phyloP scores from a whole-genome alignment of 2,329 filamentous ascomycete genomes.

The Fusarium annulatum region DNA sequence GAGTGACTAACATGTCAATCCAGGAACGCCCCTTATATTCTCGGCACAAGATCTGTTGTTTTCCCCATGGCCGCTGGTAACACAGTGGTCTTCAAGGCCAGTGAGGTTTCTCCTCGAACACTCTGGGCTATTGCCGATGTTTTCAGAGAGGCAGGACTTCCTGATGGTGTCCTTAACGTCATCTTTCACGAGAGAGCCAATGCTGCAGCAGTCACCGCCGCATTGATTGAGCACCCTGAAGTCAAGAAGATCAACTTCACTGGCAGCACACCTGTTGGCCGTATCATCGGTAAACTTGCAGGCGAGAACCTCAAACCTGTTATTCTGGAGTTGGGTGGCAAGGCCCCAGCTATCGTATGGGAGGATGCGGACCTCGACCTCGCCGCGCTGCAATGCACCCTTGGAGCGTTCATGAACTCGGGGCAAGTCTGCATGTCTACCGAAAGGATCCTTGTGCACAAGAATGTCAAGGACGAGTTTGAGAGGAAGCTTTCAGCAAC shows the following conservation, averaged over 20 bases:
- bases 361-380: slow-evolving; percentile 81
- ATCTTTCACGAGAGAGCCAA: slow-evolving; percentile 73
- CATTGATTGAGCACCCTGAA: slow-evolving; percentile 73
- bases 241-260: slow-evolving; percentile 91
- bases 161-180: slow-evolving; percentile 78
- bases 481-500: slow-evolving; percentile 55
- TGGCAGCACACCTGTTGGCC: slow-evolving; percentile 78
- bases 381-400: slow-evolving; percentile 74
- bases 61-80: slow-evolving; percentile 82
- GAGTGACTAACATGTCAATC: not conserved
- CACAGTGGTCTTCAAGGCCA: slow-evolving; percentile 78
- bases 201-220: slow-evolving; percentile 73
- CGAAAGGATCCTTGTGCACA: slow-evolving; percentile 74
- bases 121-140: slow-evolving; percentile 71
- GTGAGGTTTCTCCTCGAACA: slow-evolving; percentile 73
- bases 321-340: slow-evolving; percentile 85
- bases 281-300: slow-evolving; percentile 75
- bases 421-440: slow-evolving; percentile 92
- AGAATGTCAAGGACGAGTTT: slow-evolving; percentile 59
- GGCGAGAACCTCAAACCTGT: slow-evolving; percentile 82
- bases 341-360: slow-evolving; percentile 81
- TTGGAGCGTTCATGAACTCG: slow-evolving; percentile 77
- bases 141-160: slow-evolving; percentile 80
- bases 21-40: slow-evolving; percentile 69
- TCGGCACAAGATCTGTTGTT: slow-evolving; percentile 65